Evolutionary conservation across 108 stramenopile species (phyloP).

Genomic region (Mediolabrus comicus): DNA sequence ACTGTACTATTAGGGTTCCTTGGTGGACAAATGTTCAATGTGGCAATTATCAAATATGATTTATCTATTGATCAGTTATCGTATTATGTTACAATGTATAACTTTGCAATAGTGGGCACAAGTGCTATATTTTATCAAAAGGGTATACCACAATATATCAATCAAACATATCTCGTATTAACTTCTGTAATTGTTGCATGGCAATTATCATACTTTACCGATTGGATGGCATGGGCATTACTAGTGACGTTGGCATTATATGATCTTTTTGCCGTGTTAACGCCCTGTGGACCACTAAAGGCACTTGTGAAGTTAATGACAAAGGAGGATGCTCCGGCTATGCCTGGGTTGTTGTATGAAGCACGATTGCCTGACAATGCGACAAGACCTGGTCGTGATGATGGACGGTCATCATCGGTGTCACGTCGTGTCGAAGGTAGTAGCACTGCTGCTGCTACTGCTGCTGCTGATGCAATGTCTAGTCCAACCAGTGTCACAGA

Average conservation of each 20-base stretch:
- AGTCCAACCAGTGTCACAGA: neutral
- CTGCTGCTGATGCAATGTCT: neutral
- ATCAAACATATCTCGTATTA: slow-evolving; percentile 89
- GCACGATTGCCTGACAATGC: slow-evolving; percentile 66
- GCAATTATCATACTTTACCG: slow-evolving; percentile 90
- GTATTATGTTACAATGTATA: slow-evolving; percentile 84
- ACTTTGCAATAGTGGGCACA: slow-evolving; percentile 92
- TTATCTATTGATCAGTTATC: slow-evolving; percentile 79
- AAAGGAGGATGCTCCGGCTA: slow-evolving; percentile 76
- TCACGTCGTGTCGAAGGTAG: neutral
- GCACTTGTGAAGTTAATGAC: slow-evolving; percentile 87
- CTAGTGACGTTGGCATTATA: slow-evolving; percentile 94
- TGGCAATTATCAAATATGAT: slow-evolving; percentile 76
- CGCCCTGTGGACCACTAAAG: slow-evolving; percentile 95
- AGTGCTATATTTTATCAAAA: slow-evolving; percentile 90
- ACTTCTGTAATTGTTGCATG: slow-evolving; percentile 93
- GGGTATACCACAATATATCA: slow-evolving; percentile 83
- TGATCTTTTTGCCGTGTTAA: slow-evolving; percentile 93
- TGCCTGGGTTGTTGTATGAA: slow-evolving; percentile 98
- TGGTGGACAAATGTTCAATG: slow-evolving; percentile 65
- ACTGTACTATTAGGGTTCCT: slow-evolving; percentile 84
- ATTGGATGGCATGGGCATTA: slow-evolving; percentile 95
- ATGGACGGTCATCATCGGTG: too few species aligned
- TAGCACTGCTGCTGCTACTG: neutral
- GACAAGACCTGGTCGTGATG: slow-evolving; percentile 31